Evolutionary conservation across 441 rosid genomes (phyloP), one percentile per base, ranked within the genome.

Genomic region (Adansonia madagascariensis): DNA sequence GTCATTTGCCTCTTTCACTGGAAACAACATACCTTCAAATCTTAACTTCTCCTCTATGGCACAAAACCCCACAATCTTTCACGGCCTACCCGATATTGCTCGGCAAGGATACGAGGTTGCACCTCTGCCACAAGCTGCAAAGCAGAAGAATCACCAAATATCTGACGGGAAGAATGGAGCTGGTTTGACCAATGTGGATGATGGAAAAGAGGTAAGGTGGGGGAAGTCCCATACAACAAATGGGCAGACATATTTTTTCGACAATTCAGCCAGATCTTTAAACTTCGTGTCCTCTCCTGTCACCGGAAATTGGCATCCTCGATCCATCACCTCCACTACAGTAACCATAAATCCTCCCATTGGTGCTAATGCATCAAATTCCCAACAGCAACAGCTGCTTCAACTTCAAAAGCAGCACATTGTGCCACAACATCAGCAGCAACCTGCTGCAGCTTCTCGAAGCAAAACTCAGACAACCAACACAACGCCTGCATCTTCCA

Each of bases 201-300:
- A 81, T 66, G 83, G 61, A 8, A 85, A 80, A 75, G 80, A 76
- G 80, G 47, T 55, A 70, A 68, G 74, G 64, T 56, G 49, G 1
- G 84, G 86, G 77, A 82, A 81, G 85, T 55, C 85, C 31, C 71
- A 78, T 5, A 44, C 75, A 4, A 39, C 78, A 62, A 75, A 71
- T 52, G 89, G 83, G 27, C 90, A 82, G 80, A 84, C 88, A 3
- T 85, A 82, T 74, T 81, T 83, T 78, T 86, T 88, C 62, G 87
- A 86, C 75, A 81, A 88, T 78, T 80, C 91, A 46, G 74, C 91
- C 15, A 81, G 85, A 76, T 83, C 83, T 47, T 86, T 86, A 50
- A 86, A 81, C 80, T 88, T 86, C 70, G 86, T 78, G 55, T 79
- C 91, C 24, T 73, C 80, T 22, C 80, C 80, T 10, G 63, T 41